Evolutionary conservation across 306 rosid genomes (phyloP).

Genomic region (Pyrus communis): DNA sequence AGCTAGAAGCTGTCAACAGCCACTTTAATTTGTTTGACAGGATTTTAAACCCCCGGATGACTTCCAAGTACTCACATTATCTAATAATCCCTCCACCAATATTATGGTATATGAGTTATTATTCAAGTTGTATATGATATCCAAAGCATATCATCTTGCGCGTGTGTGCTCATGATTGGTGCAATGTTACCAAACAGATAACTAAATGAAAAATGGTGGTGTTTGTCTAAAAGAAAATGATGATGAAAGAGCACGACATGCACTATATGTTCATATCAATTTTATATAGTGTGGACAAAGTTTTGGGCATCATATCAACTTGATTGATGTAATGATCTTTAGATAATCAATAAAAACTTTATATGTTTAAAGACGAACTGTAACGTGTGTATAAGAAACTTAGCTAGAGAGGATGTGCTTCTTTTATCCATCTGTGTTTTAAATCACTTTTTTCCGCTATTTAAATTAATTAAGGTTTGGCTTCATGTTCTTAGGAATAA

Average conservation of each 20-base stretch:
- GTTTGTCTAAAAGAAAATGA: constrained; percentile 8
- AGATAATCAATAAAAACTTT: not conserved
- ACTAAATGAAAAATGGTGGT: not conserved
- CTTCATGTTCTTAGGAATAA: too few relatives aligned
- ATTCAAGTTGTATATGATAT: not conserved
- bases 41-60: not conserved
- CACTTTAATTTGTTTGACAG: not conserved
- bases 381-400: not conserved
- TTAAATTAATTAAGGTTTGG: too few relatives aligned
- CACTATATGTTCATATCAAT: not conserved
- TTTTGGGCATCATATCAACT: not conserved
- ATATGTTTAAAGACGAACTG: not conserved
- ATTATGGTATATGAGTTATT: not conserved
- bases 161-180: not conserved
- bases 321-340: not conserved
- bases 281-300: not conserved
- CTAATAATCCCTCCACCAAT: not conserved
- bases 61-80: not conserved
- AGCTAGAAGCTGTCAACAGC: not conserved
- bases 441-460: too few relatives aligned
- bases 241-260: not conserved
- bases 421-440: not conserved
- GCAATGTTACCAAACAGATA: not conserved
- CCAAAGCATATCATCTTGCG: not conserved
- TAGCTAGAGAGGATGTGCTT: rapidly evolving